phyloP scores from a whole-genome alignment of 1,284 basidiomycete genomes.

The Leccinum angustisporum region DNA sequence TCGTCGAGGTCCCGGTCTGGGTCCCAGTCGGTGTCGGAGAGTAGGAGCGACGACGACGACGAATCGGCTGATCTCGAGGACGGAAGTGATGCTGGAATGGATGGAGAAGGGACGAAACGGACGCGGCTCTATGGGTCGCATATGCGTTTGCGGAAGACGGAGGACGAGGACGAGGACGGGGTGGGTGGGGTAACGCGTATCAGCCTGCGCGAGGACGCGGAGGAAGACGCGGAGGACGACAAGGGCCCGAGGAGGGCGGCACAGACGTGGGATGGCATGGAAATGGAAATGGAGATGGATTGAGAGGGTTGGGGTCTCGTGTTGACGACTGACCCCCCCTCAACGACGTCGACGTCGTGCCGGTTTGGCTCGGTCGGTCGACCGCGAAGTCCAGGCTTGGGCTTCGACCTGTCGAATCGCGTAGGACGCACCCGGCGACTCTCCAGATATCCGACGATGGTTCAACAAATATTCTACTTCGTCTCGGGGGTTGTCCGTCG shows the following conservation, averaged over 20 bases:
- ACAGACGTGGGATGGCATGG: slow-evolving; percentile 59
- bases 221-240: slow-evolving; percentile 23
- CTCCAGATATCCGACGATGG: neutral
- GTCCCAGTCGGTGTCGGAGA: slow-evolving; percentile 39
- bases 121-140: neutral
- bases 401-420: neutral
- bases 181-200: slow-evolving; percentile 10
- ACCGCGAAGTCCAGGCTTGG: neutral
- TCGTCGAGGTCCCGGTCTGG: slow-evolving; percentile 35
- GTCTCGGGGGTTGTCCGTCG: neutral
- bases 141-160: slow-evolving; percentile 26
- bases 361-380: neutral
- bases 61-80: slow-evolving; percentile 14
- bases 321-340: neutral
- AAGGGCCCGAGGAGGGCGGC: slow-evolving; percentile 49
- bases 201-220: slow-evolving; percentile 36
- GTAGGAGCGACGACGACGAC: slow-evolving; percentile 37
- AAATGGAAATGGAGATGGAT: slow-evolving; percentile 61
- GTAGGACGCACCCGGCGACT: neutral
- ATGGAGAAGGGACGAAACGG: neutral
- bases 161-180: slow-evolving; percentile 29
- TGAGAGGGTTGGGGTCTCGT: neutral
- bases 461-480: neutral
- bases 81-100: neutral
- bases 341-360: neutral